These are phyloP conservation scores for Fusarium pseudoanthophilum DNA, from an alignment of 2,329 filamentous ascomycete genomes.

Conservation along the genomic window DNA sequence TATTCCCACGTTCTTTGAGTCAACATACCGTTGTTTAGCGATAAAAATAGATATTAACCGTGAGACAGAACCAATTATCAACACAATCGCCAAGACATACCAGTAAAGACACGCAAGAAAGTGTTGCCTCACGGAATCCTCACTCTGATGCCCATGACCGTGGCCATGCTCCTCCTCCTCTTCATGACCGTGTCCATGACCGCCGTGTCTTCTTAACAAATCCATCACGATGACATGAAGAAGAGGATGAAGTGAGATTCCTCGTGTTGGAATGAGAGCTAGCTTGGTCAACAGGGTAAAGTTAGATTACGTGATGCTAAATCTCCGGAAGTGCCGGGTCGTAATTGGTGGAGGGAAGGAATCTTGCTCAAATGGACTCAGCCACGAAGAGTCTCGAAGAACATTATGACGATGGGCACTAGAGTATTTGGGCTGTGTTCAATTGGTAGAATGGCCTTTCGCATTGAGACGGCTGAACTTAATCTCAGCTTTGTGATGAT, in stretches of 20 bases:
- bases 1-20: not conserved
- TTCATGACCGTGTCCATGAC: slow-evolving; percentile 33
- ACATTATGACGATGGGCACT: not conserved
- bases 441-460: not conserved
- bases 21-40: slow-evolving; percentile 39
- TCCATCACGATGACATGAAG: slow-evolving; percentile 19
- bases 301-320: slow-evolving; percentile 40
- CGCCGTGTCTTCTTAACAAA: slow-evolving; percentile 36
- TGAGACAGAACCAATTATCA: slow-evolving; percentile 29
- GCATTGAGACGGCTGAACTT: not conserved
- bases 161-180: slow-evolving; percentile 33
- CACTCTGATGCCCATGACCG: slow-evolving; percentile 37
- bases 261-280: slow-evolving; percentile 16
- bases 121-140: slow-evolving; percentile 42
- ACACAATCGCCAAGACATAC: slow-evolving; percentile 35
- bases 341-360: slow-evolving; percentile 28
- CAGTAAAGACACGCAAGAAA: slow-evolving; percentile 42
- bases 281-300: slow-evolving; percentile 17
- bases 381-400: not conserved
- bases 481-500: not conserved
- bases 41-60: slow-evolving; percentile 30
- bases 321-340: slow-evolving; percentile 17
- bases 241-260: not conserved
- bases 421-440: not conserved
- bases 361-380: slow-evolving; percentile 43